phyloP scores from a whole-genome alignment of 805 yeast species.

The Nakazawaea wyomingensis region DNA sequence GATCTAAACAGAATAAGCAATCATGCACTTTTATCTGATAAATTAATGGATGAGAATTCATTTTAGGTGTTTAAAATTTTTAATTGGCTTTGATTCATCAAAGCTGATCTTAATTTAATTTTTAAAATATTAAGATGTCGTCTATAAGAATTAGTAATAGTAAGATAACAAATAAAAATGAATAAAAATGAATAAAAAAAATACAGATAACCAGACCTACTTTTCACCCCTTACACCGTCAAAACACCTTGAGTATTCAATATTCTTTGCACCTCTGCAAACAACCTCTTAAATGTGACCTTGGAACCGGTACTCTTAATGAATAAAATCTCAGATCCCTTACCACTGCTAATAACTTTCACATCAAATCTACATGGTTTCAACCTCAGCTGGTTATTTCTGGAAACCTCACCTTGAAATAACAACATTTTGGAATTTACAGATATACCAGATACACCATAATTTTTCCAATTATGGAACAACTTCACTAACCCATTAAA shows the following conservation, averaged over 20 bases:
- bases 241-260: conserved; percentile 60
- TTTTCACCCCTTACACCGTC: conserved; percentile 5
- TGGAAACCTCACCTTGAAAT: conserved; percentile 59
- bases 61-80: too few species aligned
- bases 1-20: too few species aligned
- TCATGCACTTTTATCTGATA: too few species aligned
- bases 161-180: too few species aligned
- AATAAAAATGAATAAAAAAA: too few species aligned
- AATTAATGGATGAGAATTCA: too few species aligned
- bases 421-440: conserved; percentile 36
- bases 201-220: too few species aligned
- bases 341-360: conserved; percentile 40
- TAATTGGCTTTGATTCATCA: too few species aligned
- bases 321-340: conserved; percentile 50
- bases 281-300: conserved; percentile 54
- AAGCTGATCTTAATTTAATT: too few species aligned
- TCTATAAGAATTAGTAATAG: too few species aligned
- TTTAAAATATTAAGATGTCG: too few species aligned
- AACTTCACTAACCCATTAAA: conserved; percentile 59
- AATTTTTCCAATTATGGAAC: conserved; percentile 62
- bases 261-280: conserved; percentile 59
- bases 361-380: conserved; percentile 62
- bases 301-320: conserved; percentile 61
- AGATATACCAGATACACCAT: conserved; percentile 57
- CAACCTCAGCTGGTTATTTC: conserved; percentile 54